Percentiles rank a stretch among this genome's conserved stretches.
Evolutionary conservation across 1,139 yeast species (phyloP).

Genomic region (Suhomyces chickasaworum): DNA sequence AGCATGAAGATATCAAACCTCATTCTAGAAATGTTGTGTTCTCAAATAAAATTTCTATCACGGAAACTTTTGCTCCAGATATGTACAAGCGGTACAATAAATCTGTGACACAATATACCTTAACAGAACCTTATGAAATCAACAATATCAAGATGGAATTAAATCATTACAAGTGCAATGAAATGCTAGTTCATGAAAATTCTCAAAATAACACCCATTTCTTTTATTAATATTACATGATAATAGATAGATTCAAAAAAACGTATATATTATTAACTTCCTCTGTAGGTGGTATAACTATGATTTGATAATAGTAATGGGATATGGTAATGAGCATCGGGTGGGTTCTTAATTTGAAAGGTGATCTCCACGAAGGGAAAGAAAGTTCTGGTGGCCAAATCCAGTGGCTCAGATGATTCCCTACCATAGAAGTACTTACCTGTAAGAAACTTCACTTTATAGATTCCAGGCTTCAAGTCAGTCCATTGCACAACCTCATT

Average conservation of each 20-base stretch:
- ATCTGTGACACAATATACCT: conserved; percentile 52
- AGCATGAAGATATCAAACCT: conserved; percentile 1
- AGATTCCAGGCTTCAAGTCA: conserved; percentile 56
- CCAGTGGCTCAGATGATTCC: conserved; percentile 20
- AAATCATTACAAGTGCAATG: conserved; percentile 53
- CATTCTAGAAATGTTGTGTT: conserved; percentile 38
- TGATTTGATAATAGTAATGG: conserved; percentile 81
- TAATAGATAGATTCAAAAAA: not conserved
- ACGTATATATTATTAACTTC: conserved; percentile 49
- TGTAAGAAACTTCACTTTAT: conserved; percentile 75
- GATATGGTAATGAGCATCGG: conserved; percentile 82
- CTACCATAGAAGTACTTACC: conserved; percentile 57
- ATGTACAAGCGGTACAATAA: conserved; percentile 55
- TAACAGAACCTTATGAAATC: conserved; percentile 49
- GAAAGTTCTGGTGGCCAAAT: conserved; percentile 48
- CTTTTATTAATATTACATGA: conserved; percentile 34
- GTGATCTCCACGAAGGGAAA: conserved; percentile 84
- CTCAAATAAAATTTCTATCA: conserved; percentile 45
- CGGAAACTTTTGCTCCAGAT: conserved; percentile 51
- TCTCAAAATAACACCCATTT: conserved; percentile 56
- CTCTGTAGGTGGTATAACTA: conserved; percentile 88
- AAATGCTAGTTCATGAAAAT: conserved; percentile 57
- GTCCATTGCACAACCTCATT: conserved; percentile 38
- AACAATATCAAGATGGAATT: conserved; percentile 52
- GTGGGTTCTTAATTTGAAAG: conserved; percentile 64